Base-by-base conservation (phyloP, 2,329 filamentous ascomycete genomes). In the Ascochyta fabae region DNA sequence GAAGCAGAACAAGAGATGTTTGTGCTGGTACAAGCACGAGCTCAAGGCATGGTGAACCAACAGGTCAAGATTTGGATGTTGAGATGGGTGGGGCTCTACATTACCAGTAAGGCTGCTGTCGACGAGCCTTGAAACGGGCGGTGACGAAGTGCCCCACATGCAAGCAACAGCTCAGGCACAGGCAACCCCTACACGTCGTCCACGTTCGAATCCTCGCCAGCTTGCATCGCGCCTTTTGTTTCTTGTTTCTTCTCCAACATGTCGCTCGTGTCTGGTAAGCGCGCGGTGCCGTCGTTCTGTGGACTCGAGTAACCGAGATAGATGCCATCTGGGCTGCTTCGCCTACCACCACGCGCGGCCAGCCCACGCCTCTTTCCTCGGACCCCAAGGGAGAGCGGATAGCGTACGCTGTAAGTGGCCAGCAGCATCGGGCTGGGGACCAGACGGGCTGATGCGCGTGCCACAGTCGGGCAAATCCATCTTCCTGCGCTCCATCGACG, bases 401-500 rank as follows among this genome's bases (percentile, higher is more conserved):
- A 78, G 90, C 92, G 56, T 99, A 99, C 77, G 92, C 94, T 58
- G 92, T 96, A 83, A 76, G 88, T 52, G 27, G 16, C 42, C 24
- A 29, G n/a, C 10, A 19, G 15, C n/a, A 31, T n/a, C 6, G 27
- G 19, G 10, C n/a, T 22, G 15, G 12, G 9, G 26, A 15, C 26
- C 16, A 4, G 9, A 29, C 12, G 16, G 6, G 43, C 35, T 44
- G 26, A 41, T 42, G 27, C 5, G 31, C 48, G 56, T 43, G 15
- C 27, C 39, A 23, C 31, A 96, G 92, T 94, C 92, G 48, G 93
- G 92, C 72, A 98, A 98, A 82, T 98, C 94, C 59, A 88, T 99
- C 78, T 98, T 97, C 79, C 83, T 99, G 43, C 92, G 95, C 67
- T 93, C 88, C 60, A 96, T 99, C 80, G 94, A 99, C 79, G 81